These are phyloP conservation scores for Trypanosoma conorhini DNA, from an alignment of 208 protist species.

Conservation along the genomic window DNA sequence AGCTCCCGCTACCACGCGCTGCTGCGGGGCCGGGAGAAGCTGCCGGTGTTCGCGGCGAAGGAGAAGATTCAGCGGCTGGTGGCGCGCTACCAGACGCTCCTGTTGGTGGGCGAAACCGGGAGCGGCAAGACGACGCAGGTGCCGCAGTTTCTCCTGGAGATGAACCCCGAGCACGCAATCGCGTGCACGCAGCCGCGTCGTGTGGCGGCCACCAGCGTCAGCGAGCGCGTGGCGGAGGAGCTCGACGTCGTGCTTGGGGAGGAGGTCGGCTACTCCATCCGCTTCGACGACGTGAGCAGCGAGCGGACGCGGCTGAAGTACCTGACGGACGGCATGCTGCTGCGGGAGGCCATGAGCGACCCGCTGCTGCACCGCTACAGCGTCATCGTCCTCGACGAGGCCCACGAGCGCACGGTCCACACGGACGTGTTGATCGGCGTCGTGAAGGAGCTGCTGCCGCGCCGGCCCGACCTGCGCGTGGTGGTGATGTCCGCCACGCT, in stretches of 20 bases:
- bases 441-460: constrained; percentile 91
- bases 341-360: constrained; percentile 97
- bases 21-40: constrained; percentile 46
- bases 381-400: constrained; percentile 99
- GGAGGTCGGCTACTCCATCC: constrained; percentile 98
- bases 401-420: constrained; percentile 98
- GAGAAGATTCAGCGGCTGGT: constrained; percentile 89
- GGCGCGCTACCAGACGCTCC: constrained; percentile 81
- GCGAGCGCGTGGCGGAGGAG: constrained; percentile 98
- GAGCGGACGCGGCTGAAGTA: constrained; percentile 97
- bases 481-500: constrained; percentile 98
- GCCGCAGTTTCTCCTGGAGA: constrained; percentile 94
- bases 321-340: constrained; percentile 99
- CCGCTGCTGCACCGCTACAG: constrained; percentile 91
- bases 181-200: constrained; percentile 98
- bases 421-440: constrained; percentile 99
- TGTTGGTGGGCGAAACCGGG: constrained; percentile 94
- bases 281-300: constrained; percentile 98
- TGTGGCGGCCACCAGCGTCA: constrained; percentile 98
- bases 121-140: constrained; percentile 97
- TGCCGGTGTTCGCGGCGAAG: constrained; percentile 80
- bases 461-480: constrained; percentile 93
- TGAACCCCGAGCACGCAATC: constrained; percentile 68
- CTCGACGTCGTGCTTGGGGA: constrained; percentile 95
- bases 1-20: constrained; percentile 60